These are phyloP conservation scores for Solanum clarkiae DNA, from an alignment of 257 asterid genomes.

Conservation along the genomic window DNA sequence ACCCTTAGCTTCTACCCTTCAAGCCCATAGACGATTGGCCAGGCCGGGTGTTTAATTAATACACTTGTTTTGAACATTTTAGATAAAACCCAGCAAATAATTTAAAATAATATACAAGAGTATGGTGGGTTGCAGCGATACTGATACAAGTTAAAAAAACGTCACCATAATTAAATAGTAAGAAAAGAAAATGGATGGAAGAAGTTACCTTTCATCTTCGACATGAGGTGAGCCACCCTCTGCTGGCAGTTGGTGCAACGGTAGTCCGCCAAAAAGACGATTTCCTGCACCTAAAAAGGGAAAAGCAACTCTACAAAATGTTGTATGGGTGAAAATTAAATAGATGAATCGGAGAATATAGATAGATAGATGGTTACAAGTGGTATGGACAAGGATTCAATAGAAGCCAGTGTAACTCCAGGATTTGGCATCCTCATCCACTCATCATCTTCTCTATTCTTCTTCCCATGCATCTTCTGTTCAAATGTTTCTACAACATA, in stretches of 20 bases:
- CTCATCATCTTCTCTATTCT: neutral
- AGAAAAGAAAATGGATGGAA: too few relatives aligned
- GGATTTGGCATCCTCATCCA: neutral
- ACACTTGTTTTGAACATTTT: too few relatives aligned
- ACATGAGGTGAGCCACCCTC: slow-evolving; percentile 61
- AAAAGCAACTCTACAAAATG: neutral
- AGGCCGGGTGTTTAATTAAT: too few relatives aligned
- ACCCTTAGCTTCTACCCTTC: neutral
- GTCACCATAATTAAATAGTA: too few relatives aligned
- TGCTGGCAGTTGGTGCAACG: slow-evolving; percentile 61
- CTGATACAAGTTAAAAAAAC: neutral
- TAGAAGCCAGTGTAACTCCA: slow-evolving; percentile 15
- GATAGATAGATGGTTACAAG: neutral
- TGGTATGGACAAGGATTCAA: slow-evolving; percentile 36
- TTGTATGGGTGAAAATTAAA: too few relatives aligned
- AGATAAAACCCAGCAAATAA: too few relatives aligned
- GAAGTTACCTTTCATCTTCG: slow-evolving; percentile 54
- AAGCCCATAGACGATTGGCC: neutral
- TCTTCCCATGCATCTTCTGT: neutral
- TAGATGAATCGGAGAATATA: too few relatives aligned
- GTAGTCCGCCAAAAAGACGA: slow-evolving; percentile 71
- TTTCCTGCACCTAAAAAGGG: slow-evolving; percentile 60
- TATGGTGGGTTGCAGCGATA: neutral
- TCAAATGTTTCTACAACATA: neutral
- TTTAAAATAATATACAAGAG: too few relatives aligned